Evolutionary conservation across 306 rosid species (phyloP).

Genomic region (Gastrolobium villosum): DNA sequence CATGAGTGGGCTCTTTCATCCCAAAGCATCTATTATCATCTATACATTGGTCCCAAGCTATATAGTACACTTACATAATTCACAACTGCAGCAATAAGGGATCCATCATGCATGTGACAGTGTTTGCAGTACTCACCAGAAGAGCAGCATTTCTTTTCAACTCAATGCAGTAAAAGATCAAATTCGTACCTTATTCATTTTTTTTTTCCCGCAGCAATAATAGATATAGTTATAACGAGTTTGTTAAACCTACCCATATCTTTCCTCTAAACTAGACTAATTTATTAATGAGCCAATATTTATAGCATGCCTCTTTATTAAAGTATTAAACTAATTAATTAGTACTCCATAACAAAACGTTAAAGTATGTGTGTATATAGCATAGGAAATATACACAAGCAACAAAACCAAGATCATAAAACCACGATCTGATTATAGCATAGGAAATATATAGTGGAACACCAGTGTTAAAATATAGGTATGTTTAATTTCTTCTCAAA

Average conservation of each 20-base stretch:
- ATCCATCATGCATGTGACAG: slow-evolving; percentile 59
- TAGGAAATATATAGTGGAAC: slow-evolving; percentile 30
- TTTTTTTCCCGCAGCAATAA: slow-evolving; percentile 37
- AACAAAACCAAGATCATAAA: slow-evolving; percentile 33
- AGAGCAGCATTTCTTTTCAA: slow-evolving; percentile 51
- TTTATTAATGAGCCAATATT: slow-evolving; percentile 18
- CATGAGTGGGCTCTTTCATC: slow-evolving; percentile 48
- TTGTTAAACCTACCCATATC: slow-evolving; percentile 49
- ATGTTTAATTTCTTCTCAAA: slow-evolving; percentile 47
- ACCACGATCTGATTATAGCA: slow-evolving; percentile 19
- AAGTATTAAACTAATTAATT: not conserved
- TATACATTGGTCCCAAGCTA: slow-evolving; percentile 57
- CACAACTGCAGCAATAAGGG: slow-evolving; percentile 56
- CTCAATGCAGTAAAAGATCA: slow-evolving; percentile 45
- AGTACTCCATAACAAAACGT: not conserved
- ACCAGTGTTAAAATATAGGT: slow-evolving; percentile 2
- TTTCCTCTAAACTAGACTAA: slow-evolving; percentile 14
- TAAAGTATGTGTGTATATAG: not conserved
- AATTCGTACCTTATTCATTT: slow-evolving; percentile 34
- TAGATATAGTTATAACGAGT: slow-evolving; percentile 12
- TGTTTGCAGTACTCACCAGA: slow-evolving; percentile 53
- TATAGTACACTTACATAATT: slow-evolving; percentile 56
- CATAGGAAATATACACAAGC: no score
- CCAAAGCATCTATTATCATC: slow-evolving; percentile 29
- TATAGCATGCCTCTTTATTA: not conserved